Conservation (phyloP, 2,329 filamentous ascomycete species). For the Phaeosphaeriaceae sp. region DNA sequence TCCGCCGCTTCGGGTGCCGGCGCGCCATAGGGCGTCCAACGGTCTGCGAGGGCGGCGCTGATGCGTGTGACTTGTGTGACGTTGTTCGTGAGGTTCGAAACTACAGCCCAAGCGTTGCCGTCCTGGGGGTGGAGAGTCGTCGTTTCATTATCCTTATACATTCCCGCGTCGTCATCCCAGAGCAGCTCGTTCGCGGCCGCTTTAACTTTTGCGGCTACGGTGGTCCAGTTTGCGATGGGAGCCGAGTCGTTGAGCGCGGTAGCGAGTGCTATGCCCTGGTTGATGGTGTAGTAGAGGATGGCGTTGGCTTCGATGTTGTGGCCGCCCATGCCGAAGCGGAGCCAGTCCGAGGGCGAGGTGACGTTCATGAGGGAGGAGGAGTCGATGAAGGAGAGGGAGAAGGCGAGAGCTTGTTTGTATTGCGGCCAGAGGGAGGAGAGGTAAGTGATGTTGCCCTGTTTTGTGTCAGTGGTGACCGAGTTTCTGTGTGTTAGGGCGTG, state of each 20-base stretch:
- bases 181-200: conserved; percentile 56
- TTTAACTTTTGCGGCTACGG: conserved; percentile 52
- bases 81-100: conserved; percentile 47
- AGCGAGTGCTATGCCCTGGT: conserved; percentile 61
- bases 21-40: conserved; percentile 56
- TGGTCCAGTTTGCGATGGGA: conserved; percentile 51
- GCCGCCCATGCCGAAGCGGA: conserved; percentile 59
- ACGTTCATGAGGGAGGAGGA: conserved; percentile 55
- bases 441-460: conserved; percentile 48
- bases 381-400: conserved; percentile 53
- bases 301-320: conserved; percentile 58
- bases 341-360: conserved; percentile 55
- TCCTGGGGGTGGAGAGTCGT: conserved; percentile 59
- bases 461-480: conserved; percentile 3
- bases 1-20: conserved; percentile 56
- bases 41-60: conserved; percentile 36
- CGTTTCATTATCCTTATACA: conserved; percentile 63
- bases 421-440: conserved; percentile 52
- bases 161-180: conserved; percentile 57
- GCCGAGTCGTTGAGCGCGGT: conserved; percentile 54
- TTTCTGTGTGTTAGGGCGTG: background rate
- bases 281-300: conserved; percentile 60
- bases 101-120: conserved; percentile 53
- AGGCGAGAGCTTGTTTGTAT: conserved; percentile 54
- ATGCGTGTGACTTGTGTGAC: conserved; percentile 39